phyloP scores from a whole-genome alignment of 331 rosid genomes.

The Acacia concinna region DNA sequence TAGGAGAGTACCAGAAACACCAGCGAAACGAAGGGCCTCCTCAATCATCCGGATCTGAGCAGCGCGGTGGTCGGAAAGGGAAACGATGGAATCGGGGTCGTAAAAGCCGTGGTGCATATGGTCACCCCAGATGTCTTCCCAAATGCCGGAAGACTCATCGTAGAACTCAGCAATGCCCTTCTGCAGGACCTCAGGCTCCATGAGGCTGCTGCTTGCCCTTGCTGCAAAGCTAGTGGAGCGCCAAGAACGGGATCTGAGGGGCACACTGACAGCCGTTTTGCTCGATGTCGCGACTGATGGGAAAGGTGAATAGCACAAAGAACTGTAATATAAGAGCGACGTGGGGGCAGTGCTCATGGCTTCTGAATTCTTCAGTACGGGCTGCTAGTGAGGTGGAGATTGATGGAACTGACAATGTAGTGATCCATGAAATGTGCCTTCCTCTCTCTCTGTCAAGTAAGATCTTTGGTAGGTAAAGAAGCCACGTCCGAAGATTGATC shows the following conservation, averaged over 20 bases:
- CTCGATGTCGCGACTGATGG: neutral
- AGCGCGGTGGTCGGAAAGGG: constrained; percentile 67
- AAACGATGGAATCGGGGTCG: constrained; percentile 46
- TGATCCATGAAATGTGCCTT: no score
- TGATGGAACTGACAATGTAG: no score
- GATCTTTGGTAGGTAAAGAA: no score
- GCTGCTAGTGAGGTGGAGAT: no score
- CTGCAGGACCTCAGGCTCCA: constrained; percentile 36
- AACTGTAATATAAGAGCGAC: neutral
- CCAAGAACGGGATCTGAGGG: neutral
- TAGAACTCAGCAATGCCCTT: constrained; percentile 41
- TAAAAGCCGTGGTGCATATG: constrained; percentile 97
- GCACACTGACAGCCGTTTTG: neutral
- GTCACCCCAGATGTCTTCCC: constrained; percentile 95
- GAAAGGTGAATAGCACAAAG: neutral
- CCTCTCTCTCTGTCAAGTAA: no score
- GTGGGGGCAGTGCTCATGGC: neutral
- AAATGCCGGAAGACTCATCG: constrained; percentile 74
- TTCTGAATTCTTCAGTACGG: neutral
- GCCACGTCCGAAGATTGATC: no score
- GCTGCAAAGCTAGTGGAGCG: neutral
- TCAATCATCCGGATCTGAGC: constrained; percentile 94
- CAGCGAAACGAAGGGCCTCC: constrained; percentile 67
- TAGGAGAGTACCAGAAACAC: constrained; percentile 34
- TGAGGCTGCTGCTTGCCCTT: neutral